phyloP scores from a whole-genome alignment of 495 filamentous ascomycete genomes.

The Penicillium argentinense region DNA sequence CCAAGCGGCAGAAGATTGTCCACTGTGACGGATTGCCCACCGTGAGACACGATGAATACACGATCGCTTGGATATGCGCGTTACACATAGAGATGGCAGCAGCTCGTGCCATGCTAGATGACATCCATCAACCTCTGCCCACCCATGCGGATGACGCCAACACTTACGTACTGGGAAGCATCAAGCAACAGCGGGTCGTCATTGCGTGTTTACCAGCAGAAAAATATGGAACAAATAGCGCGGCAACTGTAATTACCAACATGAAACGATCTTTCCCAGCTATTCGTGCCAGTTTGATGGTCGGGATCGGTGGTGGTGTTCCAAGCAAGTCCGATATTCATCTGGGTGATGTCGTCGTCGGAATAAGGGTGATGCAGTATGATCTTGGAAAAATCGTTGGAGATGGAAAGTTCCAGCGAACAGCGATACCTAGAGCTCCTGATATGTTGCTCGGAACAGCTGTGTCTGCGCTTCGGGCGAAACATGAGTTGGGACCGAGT shows the following conservation, averaged over 20 bases:
- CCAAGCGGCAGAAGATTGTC: too few relatives aligned
- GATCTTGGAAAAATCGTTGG: slow-evolving; percentile 37
- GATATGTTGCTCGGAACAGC: slow-evolving; percentile 11
- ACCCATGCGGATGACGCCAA: slow-evolving; percentile 24
- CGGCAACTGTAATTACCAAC: slow-evolving; percentile 18
- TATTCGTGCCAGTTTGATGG: slow-evolving; percentile 33
- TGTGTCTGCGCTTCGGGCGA: slow-evolving; percentile 5
- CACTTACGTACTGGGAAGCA: slow-evolving; percentile 27
- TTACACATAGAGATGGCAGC: slow-evolving; percentile 35
- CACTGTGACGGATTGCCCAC: too few relatives aligned
- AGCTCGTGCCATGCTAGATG: slow-evolving; percentile 32
- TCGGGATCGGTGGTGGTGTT: slow-evolving; percentile 32
- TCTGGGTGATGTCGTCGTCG: slow-evolving; percentile 35
- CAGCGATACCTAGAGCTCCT: slow-evolving; percentile 9
- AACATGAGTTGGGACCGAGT: not conserved
- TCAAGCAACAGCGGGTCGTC: slow-evolving; percentile 44
- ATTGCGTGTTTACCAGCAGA: slow-evolving; percentile 41
- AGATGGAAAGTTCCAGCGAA: slow-evolving; percentile 15
- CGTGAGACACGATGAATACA: slow-evolving; percentile 29
- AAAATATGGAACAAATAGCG: slow-evolving; percentile 22
- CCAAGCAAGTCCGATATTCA: slow-evolving; percentile 23
- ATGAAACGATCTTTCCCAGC: slow-evolving; percentile 24
- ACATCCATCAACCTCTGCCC: slow-evolving; percentile 19
- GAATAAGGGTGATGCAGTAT: slow-evolving; percentile 42
- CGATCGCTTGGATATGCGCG: slow-evolving; percentile 39